Conservation (phyloP, 352 stramenopile species). For the Phytophthora pistaciae region DNA sequence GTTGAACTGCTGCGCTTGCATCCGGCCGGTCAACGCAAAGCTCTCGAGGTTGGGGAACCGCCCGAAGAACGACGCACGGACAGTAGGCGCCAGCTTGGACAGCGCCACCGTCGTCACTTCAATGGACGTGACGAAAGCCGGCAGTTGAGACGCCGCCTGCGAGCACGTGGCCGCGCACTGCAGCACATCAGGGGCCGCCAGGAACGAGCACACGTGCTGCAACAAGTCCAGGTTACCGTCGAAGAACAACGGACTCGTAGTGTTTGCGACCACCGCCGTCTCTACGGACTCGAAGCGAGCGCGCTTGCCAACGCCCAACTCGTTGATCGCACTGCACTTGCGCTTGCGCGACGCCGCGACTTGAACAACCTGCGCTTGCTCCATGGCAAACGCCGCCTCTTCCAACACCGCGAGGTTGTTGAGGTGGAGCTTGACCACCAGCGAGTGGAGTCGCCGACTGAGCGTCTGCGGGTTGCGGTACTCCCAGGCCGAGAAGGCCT, state of each 20-base stretch:
- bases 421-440: constrained; percentile 71
- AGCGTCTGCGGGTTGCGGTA: constrained; percentile 69
- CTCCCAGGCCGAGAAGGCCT: constrained; percentile 58
- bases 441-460: constrained; percentile 59
- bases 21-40: constrained; percentile 42
- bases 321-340: constrained; percentile 22
- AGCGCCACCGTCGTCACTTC: constrained; percentile 37
- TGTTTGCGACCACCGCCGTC: not conserved
- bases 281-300: constrained; percentile 6
- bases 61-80: constrained; percentile 38
- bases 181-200: constrained; percentile 43
- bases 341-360: constrained; percentile 26
- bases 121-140: constrained; percentile 47
- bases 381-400: constrained; percentile 40
- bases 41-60: constrained; percentile 52
- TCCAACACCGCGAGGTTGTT: constrained; percentile 56
- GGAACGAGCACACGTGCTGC: constrained; percentile 53
- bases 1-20: constrained; percentile 51
- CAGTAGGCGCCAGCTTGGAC: constrained; percentile 21
- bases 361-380: constrained; percentile 15
- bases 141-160: constrained; percentile 39
- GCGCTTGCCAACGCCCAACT: constrained; percentile 22
- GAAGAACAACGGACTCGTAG: constrained; percentile 49
- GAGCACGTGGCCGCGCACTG: constrained; percentile 46
- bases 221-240: constrained; percentile 56